Evolutionary conservation across 306 rosid species (phyloP).

Genomic region (Inga laurina): DNA sequence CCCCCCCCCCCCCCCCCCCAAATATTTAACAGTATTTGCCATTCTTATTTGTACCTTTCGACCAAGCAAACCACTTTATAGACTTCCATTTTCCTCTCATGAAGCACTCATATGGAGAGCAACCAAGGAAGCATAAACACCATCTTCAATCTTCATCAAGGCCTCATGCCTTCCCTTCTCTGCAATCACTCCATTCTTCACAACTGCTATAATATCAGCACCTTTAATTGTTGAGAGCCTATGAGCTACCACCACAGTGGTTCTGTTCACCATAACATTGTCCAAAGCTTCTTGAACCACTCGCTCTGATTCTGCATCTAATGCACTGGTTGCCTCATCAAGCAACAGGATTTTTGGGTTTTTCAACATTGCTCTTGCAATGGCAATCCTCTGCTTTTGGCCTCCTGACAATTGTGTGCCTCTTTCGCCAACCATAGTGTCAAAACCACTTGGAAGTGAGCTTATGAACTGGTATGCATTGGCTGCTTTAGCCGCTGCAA

Average conservation of each 20-base stretch:
- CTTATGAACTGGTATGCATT: constrained; percentile 76
- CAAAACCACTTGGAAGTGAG: constrained; percentile 67
- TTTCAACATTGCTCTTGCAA: constrained; percentile 82
- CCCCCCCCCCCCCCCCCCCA: not conserved
- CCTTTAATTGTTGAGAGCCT: constrained; percentile 77
- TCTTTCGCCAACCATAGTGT: constrained; percentile 79
- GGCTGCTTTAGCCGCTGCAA: constrained; percentile 69
- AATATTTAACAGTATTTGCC: too few species aligned
- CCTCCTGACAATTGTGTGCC: constrained; percentile 91
- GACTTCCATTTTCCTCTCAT: not conserved
- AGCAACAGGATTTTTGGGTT: constrained; percentile 78
- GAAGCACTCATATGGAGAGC: constrained; percentile 63
- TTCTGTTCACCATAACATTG: constrained; percentile 71
- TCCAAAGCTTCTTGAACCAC: constrained; percentile 88
- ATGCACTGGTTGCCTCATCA: constrained; percentile 93
- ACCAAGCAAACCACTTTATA: not conserved
- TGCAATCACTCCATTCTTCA: constrained; percentile 69
- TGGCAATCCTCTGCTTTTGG: constrained; percentile 88
- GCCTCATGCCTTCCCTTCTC: constrained; percentile 80
- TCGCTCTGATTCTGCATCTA: constrained; percentile 83
- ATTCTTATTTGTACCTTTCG: not conserved
- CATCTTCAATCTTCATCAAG: constrained; percentile 64
- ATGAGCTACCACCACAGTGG: constrained; percentile 87
- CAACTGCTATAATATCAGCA: constrained; percentile 72
- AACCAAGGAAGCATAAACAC: constrained; percentile 78